A percentile compares a stretch with the other conserved stretches of the same genome.
Conservation (phyloP, 495 filamentous ascomycete genomes). For the Achaetomiella virescens region DNA sequence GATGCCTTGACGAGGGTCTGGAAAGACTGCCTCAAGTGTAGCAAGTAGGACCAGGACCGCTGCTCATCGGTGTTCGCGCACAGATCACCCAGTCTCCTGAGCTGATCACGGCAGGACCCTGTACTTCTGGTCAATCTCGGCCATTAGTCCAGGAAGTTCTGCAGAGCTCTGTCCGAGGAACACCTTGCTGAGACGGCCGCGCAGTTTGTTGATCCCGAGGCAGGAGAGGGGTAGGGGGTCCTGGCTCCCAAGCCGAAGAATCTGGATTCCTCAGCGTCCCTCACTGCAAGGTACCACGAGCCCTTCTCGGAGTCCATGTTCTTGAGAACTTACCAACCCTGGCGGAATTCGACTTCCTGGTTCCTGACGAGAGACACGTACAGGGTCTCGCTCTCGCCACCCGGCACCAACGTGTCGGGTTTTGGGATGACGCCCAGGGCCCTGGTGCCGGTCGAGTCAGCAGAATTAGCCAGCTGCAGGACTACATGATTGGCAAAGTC, state of each 20-base stretch:
- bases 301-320: slow-evolving; percentile 53
- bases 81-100: slow-evolving; percentile 45
- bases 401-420: slow-evolving; percentile 54
- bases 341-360: slow-evolving; percentile 52
- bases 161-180: slow-evolving; percentile 49
- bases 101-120: slow-evolving; percentile 24
- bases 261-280: slow-evolving; percentile 33
- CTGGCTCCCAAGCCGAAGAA: slow-evolving; percentile 44
- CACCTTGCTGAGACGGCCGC: slow-evolving; percentile 49
- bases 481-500: slow-evolving; percentile 58
- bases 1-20: slow-evolving; percentile 44
- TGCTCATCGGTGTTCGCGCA: slow-evolving; percentile 46
- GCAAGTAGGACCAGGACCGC: slow-evolving; percentile 44
- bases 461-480: slow-evolving; percentile 64
- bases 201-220: slow-evolving; percentile 45
- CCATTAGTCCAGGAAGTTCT: slow-evolving; percentile 54
- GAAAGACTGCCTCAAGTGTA: slow-evolving; percentile 48
- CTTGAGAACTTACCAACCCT: slow-evolving; percentile 68
- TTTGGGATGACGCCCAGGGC: slow-evolving; percentile 86
- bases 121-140: slow-evolving; percentile 46
- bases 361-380: slow-evolving; percentile 56
- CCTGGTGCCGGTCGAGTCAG: slow-evolving; percentile 66
- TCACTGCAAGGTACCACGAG: slow-evolving; percentile 29
- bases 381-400: slow-evolving; percentile 43
- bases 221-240: slow-evolving; percentile 24